Evolutionary conservation across 805 yeast species (phyloP).

Genomic region (Pichia thaimueangensis): DNA sequence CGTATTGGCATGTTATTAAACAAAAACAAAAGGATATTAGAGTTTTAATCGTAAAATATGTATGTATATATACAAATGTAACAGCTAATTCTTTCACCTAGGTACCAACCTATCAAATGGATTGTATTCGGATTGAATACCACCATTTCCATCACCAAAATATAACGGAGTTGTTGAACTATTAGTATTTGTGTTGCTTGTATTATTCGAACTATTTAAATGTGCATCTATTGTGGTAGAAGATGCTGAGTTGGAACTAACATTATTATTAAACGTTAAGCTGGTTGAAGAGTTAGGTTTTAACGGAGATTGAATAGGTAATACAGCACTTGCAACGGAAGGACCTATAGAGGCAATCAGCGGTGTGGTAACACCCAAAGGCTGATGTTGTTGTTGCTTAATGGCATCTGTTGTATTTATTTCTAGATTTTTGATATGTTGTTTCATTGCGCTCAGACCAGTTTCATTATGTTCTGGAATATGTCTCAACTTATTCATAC

Average conservation of each 20-base stretch:
- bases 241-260: neutral
- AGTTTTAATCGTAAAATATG: too few relatives aligned
- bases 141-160: neutral
- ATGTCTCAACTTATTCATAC: slow-evolving; percentile 8
- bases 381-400: slow-evolving; percentile 10
- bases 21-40: too few relatives aligned
- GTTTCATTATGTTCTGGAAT: slow-evolving; percentile 12
- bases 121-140: slow-evolving; percentile 15
- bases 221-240: neutral
- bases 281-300: slow-evolving; percentile 9
- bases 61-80: neutral
- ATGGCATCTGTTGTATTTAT: slow-evolving; percentile 1
- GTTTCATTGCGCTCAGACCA: slow-evolving; percentile 17
- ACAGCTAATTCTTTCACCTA: neutral
- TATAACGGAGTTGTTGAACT: slow-evolving; percentile 7
- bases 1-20: too few relatives aligned
- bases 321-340: slow-evolving; percentile 29
- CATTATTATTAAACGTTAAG: slow-evolving; percentile 1
- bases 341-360: slow-evolving; percentile 32
- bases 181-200: neutral
- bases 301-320: slow-evolving; percentile 28
- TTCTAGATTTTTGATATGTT: slow-evolving; percentile 19
- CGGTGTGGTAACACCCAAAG: slow-evolving; percentile 30
- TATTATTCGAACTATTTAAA: neutral
- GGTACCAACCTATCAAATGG: slow-evolving; percentile 21